Percentiles rank a stretch among this genome's conserved stretches.
These are phyloP conservation scores for Picea glauca DNA, from an alignment of 75 land plant species.

Conservation along the genomic window DNA sequence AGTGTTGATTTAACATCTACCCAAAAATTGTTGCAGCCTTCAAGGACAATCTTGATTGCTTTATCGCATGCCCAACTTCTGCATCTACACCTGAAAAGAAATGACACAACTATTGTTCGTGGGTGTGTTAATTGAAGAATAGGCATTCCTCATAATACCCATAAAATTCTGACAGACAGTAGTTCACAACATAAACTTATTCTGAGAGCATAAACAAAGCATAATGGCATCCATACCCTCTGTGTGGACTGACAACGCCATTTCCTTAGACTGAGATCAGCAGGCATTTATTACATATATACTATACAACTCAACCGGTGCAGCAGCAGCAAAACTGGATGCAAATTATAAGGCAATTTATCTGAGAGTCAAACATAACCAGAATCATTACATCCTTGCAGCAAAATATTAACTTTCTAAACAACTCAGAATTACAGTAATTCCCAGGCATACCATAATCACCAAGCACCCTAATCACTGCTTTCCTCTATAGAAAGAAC, in stretches of 20 bases:
- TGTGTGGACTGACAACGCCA: background rate
- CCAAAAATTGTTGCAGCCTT: slow-evolving; percentile 6
- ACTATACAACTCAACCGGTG: background rate
- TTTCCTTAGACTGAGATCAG: background rate
- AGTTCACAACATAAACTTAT: background rate
- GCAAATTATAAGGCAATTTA: slow-evolving; percentile 7
- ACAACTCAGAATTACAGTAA: background rate
- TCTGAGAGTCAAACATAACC: background rate
- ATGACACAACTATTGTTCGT: background rate
- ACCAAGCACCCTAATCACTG: background rate
- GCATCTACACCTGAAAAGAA: slow-evolving; percentile 6
- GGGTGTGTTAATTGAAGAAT: background rate
- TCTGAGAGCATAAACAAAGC: background rate
- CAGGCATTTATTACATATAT: slow-evolving; percentile 3
- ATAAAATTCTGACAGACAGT: background rate
- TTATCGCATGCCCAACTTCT: background rate
- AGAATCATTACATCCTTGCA: background rate
- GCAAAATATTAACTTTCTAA: background rate
- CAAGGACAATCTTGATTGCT: background rate
- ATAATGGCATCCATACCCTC: slow-evolving; percentile 7
- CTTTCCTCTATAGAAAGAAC: slow-evolving; percentile 17
- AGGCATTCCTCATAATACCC: background rate
- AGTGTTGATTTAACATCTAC: background rate
- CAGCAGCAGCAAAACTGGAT: slow-evolving; percentile 5
- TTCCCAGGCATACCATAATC: background rate